Conservation (phyloP, 352 stramenopile species). For the Pilasporangium apinafurcum region DNA sequence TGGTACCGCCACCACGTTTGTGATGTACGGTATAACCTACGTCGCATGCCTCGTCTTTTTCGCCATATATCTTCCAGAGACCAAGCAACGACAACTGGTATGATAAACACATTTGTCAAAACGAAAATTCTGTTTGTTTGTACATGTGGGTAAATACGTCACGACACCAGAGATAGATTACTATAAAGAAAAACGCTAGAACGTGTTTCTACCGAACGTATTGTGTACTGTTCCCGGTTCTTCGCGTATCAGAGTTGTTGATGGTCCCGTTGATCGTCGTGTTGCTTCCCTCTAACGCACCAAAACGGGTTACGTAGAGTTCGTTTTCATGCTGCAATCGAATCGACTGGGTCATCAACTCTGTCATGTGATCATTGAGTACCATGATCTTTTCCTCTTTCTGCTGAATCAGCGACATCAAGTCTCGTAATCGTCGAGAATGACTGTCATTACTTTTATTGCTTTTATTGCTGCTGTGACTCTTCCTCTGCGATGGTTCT, state of each 20-base stretch:
- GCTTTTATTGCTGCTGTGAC: conserved; percentile 3
- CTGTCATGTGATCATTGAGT: conserved; percentile 82
- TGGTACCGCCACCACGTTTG: conserved; percentile 59
- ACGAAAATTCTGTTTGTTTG: no score
- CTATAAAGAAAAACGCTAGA: no score
- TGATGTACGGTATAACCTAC: conserved; percentile 62
- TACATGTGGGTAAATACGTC: no score
- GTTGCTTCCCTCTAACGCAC: no score
- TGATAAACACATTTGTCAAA: no score
- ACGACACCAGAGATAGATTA: no score
- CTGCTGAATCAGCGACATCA: conserved; percentile 37
- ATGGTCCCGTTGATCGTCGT: no score
- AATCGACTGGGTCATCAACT: conserved; percentile 74
- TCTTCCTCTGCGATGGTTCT: conserved; percentile 13
- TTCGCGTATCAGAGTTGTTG: no score
- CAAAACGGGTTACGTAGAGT: conserved; percentile 35
- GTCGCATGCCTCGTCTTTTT: conserved; percentile 65
- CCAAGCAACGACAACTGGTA: conserved; percentile 69
- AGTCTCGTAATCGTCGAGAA: conserved; percentile 41
- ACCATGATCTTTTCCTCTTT: conserved; percentile 80
- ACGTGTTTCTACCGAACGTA: no score
- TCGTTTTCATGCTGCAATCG: conserved; percentile 72
- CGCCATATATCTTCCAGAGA: conserved; percentile 64
- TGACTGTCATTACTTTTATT: conserved; percentile 3
- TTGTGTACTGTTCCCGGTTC: no score